Evolutionary conservation across 2,329 filamentous ascomycete genomes (phyloP).

Genomic region (Beauveria asiatica): DNA sequence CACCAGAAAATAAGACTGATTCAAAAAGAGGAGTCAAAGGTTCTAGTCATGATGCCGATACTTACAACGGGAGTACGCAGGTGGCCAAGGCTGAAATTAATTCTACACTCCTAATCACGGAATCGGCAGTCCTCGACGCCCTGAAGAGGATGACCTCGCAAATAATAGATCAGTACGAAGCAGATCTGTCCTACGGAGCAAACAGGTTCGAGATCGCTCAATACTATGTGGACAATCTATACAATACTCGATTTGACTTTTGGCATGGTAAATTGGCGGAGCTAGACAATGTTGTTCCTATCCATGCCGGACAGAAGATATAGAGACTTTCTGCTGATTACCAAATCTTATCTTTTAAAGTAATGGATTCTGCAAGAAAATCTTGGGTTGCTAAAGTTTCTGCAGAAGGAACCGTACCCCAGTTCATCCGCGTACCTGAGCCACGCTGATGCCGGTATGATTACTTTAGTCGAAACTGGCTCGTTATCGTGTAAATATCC

Average conservation of each 20-base stretch:
- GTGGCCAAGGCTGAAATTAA: background rate
- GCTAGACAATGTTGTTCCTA: background rate
- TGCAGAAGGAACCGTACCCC: no score
- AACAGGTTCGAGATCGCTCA: constrained; percentile 18
- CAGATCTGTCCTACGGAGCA: constrained; percentile 19
- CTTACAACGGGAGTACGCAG: background rate
- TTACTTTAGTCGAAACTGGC: no score
- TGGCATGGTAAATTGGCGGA: constrained; percentile 21
- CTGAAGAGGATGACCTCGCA: constrained; percentile 19
- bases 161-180: constrained; percentile 25
- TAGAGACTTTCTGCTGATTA: background rate
- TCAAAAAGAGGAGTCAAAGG: background rate
- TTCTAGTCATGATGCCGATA: no score
- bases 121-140: constrained; percentile 17
- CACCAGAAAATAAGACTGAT: background rate
- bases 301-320: background rate
- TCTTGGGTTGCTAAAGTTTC: background rate
- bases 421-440: no score
- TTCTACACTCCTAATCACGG: constrained; percentile 19
- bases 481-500: no score
- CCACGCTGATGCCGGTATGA: no score
- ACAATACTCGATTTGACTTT: constrained; percentile 19
- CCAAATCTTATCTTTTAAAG: background rate
- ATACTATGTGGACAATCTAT: constrained; percentile 24
- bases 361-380: background rate